Evolutionary conservation across 1,139 yeast species (phyloP).

Genomic region (Pichia sp.): DNA sequence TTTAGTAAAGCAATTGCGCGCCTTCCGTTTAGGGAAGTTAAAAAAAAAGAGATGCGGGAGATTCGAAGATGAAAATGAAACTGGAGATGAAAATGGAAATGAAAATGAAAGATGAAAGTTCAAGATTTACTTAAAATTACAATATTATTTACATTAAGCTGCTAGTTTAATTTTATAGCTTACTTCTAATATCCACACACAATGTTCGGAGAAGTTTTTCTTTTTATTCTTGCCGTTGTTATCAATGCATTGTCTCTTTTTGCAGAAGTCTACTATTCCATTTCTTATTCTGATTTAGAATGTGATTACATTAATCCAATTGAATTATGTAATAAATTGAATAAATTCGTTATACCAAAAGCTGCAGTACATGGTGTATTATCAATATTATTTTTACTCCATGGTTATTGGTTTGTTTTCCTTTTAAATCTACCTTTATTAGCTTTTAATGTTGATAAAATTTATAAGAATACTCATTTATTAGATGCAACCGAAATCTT

Average conservation of each 20-base stretch:
- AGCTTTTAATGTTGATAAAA: slow-evolving; percentile 73
- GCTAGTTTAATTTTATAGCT: neutral
- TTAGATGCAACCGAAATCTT: slow-evolving; percentile 98
- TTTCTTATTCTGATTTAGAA: slow-evolving; percentile 89
- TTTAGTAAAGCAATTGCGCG: no score
- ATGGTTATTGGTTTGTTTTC: slow-evolving; percentile 92
- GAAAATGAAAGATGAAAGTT: no score
- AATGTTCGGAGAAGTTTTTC: slow-evolving; percentile 36
- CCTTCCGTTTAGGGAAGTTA: no score
- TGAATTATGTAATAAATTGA: slow-evolving; percentile 89
- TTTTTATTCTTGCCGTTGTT: slow-evolving; percentile 79
- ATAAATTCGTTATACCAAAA: slow-evolving; percentile 87
- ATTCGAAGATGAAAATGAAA: no score
- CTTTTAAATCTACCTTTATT: slow-evolving; percentile 79
- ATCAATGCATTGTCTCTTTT: slow-evolving; percentile 83
- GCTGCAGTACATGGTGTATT: slow-evolving; percentile 76
- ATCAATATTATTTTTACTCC: slow-evolving; percentile 65
- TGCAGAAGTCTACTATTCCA: slow-evolving; percentile 86
- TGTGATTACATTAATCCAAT: slow-evolving; percentile 95
- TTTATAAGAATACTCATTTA: slow-evolving; percentile 68
- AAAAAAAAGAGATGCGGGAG: no score
- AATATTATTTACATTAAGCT: no score
- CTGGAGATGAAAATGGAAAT: no score
- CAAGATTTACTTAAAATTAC: no score
- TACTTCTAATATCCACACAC: neutral